Conservation (phyloP, 768 basidiomycete genomes). For the Chalciporus piperatus region DNA sequence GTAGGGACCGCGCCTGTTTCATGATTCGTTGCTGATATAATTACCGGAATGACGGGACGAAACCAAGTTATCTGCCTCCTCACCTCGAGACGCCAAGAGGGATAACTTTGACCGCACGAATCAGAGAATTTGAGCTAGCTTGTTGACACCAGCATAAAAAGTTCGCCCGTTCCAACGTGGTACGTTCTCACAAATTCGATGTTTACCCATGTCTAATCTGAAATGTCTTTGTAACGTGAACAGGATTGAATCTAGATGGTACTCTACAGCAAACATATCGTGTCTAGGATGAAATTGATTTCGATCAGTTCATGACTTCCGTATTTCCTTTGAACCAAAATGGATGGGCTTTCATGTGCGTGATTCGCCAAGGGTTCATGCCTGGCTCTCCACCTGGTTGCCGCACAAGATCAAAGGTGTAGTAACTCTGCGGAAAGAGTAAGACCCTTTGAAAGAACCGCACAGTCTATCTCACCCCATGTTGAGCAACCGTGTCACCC, state of each 20-base stretch:
- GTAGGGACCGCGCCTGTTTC: no score
- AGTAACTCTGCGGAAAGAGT: constrained; percentile 14
- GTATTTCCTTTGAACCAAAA: constrained; percentile 28
- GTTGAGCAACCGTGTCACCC: constrained; percentile 20
- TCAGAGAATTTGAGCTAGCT: no score
- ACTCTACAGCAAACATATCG: not conserved
- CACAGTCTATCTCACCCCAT: constrained; percentile 18
- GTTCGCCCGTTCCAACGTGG: no score
- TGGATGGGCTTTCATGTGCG: constrained; percentile 26
- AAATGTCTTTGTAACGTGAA: not conserved
- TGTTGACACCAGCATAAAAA: no score
- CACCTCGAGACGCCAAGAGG: no score
- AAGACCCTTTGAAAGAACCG: not conserved
- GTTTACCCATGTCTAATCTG: no score
- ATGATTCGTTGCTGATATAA: no score
- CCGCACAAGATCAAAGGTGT: constrained; percentile 25
- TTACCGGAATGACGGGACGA: no score
- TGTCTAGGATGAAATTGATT: not conserved
- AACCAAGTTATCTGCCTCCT: no score
- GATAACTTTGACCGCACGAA: no score
- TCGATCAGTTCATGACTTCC: constrained; percentile 20
- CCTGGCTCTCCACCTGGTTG: constrained; percentile 9
- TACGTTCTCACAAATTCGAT: no score
- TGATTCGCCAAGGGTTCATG: constrained; percentile 25
- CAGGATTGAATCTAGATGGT: not conserved